Evolutionary conservation across 768 basidiomycete genomes (phyloP).

Genomic region (Collybia nuda): DNA sequence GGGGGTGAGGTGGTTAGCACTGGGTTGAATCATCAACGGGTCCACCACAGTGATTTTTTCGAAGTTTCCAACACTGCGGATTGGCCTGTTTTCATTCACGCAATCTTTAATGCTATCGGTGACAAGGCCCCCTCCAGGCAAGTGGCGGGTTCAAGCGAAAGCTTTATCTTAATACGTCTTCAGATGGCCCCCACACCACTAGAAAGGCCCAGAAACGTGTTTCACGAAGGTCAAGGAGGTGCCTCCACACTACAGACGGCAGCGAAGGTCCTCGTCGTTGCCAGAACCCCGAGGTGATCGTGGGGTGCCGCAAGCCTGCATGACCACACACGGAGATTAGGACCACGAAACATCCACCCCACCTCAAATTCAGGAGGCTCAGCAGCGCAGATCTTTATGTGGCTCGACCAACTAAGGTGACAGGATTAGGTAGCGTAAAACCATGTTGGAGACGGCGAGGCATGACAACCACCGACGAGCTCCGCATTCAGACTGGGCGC

Average conservation of each 20-base stretch:
- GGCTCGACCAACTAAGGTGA: constrained; percentile 46
- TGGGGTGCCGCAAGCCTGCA: too few relatives aligned
- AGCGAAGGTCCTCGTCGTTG: too few relatives aligned
- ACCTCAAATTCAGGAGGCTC: constrained; percentile 28
- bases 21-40: constrained; percentile 54
- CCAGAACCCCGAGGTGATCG: too few relatives aligned
- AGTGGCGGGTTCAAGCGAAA: constrained; percentile 48
- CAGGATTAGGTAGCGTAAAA: constrained; percentile 47
- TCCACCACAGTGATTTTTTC: constrained; percentile 52
- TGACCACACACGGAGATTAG: too few relatives aligned
- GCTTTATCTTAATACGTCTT: constrained; percentile 1
- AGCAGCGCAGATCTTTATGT: constrained; percentile 59
- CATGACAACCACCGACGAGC: background rate
- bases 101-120: constrained; percentile 51
- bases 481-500: background rate
- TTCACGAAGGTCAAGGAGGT: background rate
- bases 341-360: background rate
- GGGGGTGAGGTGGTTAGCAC: constrained; percentile 54
- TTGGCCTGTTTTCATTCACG: constrained; percentile 48
- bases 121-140: constrained; percentile 49
- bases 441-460: constrained; percentile 52
- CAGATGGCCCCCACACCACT: constrained; percentile 4
- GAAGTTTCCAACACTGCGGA: constrained; percentile 26
- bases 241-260: too few relatives aligned
- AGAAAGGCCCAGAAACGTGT: background rate